Conservation (phyloP, 805 yeast genomes). For the Cyberlindnera xishuangbannaensis region DNA sequence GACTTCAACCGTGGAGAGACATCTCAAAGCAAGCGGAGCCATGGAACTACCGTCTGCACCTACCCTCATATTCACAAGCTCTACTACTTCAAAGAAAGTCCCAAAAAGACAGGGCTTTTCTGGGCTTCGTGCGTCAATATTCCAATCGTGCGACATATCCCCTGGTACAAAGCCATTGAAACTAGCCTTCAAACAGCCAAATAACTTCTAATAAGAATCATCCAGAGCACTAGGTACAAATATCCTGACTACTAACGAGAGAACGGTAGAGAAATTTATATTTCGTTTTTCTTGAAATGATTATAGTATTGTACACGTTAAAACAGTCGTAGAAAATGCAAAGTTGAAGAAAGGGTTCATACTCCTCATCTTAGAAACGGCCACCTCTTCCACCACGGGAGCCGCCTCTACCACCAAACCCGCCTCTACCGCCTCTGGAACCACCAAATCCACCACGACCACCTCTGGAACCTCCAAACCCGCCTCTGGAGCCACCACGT, state of each 20-base stretch:
- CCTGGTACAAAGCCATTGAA: constrained; percentile 21
- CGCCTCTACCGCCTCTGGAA: constrained; percentile 13
- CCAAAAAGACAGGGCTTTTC: constrained; percentile 46
- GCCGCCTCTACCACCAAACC: too few species aligned
- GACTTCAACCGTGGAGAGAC: constrained; percentile 32
- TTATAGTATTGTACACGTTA: constrained; percentile 13
- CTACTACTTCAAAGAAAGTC: constrained; percentile 31
- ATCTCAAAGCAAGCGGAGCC: constrained; percentile 33
- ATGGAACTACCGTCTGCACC: constrained; percentile 38
- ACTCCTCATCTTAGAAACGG: constrained; percentile 23
- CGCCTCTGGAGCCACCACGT: constrained; percentile 23
- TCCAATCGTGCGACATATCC: constrained; percentile 46
- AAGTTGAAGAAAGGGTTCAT: background rate
- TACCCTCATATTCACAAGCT: constrained; percentile 44
- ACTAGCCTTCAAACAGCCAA: constrained; percentile 1
- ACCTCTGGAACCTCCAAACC: constrained; percentile 22
- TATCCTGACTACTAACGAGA: too few species aligned
- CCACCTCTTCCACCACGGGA: constrained; percentile 16
- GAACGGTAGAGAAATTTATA: too few species aligned
- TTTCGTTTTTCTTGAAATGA: too few species aligned
- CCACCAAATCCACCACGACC: constrained; percentile 16
- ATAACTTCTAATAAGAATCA: background rate
- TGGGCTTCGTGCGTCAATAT: constrained; percentile 43
- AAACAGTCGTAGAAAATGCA: constrained; percentile 7
- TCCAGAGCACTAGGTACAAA: background rate